Evolutionary conservation across 805 yeast species (phyloP).

Genomic region (Schwanniomyces yamadae): DNA sequence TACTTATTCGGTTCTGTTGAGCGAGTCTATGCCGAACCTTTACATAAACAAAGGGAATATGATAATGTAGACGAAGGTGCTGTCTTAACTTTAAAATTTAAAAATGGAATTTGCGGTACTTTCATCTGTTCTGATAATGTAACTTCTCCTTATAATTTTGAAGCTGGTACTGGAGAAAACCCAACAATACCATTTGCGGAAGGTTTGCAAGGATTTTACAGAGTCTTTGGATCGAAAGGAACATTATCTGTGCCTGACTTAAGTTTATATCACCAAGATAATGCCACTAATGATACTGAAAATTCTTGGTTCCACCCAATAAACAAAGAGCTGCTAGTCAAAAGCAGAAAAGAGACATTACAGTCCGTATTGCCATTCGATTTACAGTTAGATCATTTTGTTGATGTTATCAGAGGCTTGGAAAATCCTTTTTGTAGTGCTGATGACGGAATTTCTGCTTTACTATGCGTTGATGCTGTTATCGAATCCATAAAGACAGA

Average conservation of each 20-base stretch:
- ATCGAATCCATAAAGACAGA: conserved; percentile 33
- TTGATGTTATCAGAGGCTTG: conserved; percentile 30
- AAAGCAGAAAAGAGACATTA: conserved; percentile 12
- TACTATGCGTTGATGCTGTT: conserved; percentile 38
- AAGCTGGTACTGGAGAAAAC: conserved; percentile 40
- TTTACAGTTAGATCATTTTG: conserved; percentile 37
- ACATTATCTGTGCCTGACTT: conserved; percentile 39
- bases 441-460: conserved; percentile 38
- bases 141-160: conserved; percentile 38
- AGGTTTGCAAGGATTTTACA: conserved; percentile 30
- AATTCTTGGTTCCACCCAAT: conserved; percentile 27
- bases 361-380: conserved; percentile 30
- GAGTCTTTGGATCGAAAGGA: conserved; percentile 39
- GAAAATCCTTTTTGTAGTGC: conserved; percentile 32
- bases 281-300: conserved; percentile 7
- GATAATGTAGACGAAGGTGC: conserved; percentile 41
- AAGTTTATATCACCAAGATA: conserved; percentile 29
- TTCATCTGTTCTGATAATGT: conserved; percentile 40
- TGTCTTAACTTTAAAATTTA: conserved; percentile 29
- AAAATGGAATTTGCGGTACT: conserved; percentile 34
- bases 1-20: conserved; percentile 39
- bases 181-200: conserved; percentile 33
- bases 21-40: conserved; percentile 36
- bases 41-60: conserved; percentile 25
- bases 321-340: conserved; percentile 11